phyloP scores from a whole-genome alignment of 352 stramenopile species.

The Phytopythium delawarense region DNA sequence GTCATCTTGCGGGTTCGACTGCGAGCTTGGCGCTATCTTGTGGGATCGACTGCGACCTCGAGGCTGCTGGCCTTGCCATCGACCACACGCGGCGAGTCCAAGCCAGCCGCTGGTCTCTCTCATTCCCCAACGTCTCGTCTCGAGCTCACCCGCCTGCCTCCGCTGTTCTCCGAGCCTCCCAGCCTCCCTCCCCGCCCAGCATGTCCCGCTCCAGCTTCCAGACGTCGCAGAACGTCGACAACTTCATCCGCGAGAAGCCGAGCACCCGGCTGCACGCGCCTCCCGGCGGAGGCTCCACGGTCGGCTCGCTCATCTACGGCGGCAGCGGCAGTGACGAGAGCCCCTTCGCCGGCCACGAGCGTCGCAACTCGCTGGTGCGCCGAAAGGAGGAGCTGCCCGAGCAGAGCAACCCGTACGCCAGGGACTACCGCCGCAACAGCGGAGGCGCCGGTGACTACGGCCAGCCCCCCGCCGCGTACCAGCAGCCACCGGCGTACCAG shows the following conservation, averaged over 20 bases:
- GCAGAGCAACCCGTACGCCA: slow-evolving; percentile 43
- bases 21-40: background rate
- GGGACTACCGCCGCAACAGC: slow-evolving; percentile 28
- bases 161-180: background rate
- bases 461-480: slow-evolving; percentile 16
- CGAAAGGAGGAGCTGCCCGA: slow-evolving; percentile 56
- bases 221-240: slow-evolving; percentile 76
- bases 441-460: slow-evolving; percentile 18
- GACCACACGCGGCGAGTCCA: background rate
- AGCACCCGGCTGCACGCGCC: slow-evolving; percentile 71
- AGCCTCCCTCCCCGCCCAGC: slow-evolving; percentile 5
- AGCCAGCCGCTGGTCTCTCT: slow-evolving; percentile 4
- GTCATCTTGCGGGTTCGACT: background rate
- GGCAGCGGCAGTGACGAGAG: slow-evolving; percentile 39
- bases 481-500: slow-evolving; percentile 21
- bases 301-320: slow-evolving; percentile 76
- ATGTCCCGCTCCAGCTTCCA: slow-evolving; percentile 61
- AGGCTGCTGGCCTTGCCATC: background rate
- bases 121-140: slow-evolving; percentile 28
- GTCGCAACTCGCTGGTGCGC: slow-evolving; percentile 24
- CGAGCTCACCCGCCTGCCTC: background rate
- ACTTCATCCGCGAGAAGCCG: slow-evolving; percentile 71
- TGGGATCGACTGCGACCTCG: background rate
- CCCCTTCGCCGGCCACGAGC: slow-evolving; percentile 48
- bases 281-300: slow-evolving; percentile 61